Conservation (phyloP, 2,329 filamentous ascomycete genomes). For the Claviceps lovelessii region DNA sequence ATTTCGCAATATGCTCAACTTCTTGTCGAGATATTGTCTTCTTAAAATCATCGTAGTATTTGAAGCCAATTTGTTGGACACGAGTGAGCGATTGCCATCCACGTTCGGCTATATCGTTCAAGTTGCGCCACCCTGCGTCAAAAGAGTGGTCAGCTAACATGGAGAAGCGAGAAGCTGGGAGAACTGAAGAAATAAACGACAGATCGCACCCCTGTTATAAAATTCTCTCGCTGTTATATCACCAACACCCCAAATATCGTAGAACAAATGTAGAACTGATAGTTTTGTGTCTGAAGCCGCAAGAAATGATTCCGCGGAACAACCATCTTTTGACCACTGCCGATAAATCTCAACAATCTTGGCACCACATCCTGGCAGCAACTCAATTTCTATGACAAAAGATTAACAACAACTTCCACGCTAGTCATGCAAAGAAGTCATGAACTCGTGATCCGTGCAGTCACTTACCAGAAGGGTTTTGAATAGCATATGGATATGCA, state of each 20-base stretch:
- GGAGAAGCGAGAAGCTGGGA: too few species aligned
- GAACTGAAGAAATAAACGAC: not conserved
- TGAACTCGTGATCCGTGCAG: not conserved
- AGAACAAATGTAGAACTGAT: conserved; percentile 53
- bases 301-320: conserved; percentile 47
- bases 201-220: conserved; percentile 43
- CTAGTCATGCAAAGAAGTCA: too few species aligned
- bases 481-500: conserved; percentile 53
- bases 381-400: conserved; percentile 27
- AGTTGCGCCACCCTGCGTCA: conserved; percentile 53
- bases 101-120: conserved; percentile 74
- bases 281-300: conserved; percentile 51
- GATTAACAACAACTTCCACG: not conserved
- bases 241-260: conserved; percentile 85
- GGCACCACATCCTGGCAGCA: conserved; percentile 63
- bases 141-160: not conserved
- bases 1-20: conserved; percentile 51
- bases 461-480: conserved; percentile 26
- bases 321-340: conserved; percentile 52
- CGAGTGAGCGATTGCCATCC: conserved; percentile 64
- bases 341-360: conserved; percentile 68
- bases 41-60: conserved; percentile 80
- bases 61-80: conserved; percentile 85
- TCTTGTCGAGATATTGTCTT: conserved; percentile 57
- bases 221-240: conserved; percentile 69